Base-by-base conservation (phyloP, 2,329 filamentous ascomycete genomes). In the Seiridium cupressi region DNA sequence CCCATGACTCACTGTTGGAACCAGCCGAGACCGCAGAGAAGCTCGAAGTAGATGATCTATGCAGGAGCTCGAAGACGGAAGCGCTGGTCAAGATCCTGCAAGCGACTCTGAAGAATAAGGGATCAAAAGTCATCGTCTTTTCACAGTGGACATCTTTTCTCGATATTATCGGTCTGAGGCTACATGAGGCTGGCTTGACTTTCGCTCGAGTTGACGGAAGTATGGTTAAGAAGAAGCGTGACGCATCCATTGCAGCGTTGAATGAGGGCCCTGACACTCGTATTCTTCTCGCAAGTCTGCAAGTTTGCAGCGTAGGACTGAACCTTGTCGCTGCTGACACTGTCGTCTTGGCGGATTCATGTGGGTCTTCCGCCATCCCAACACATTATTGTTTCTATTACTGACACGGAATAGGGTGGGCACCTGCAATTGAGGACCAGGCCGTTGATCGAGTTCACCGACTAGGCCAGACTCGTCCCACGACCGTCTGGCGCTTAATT, bases 361-460 rank as follows among this genome's bases (percentile, higher is more conserved):
- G 83, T 82, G 71, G 72, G 79, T 73, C 38, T 42, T 54, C 2
- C 32, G 51, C 26, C 26, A 49, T 2, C 10, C 9, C 44, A n/a
- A 36, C 26, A 18, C 6, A 31, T n/a, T 9, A 13, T 47, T 3
- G 32, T 35, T 34, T 36, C 31, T 35, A 10, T 48, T 32, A 5
- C 55, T 57, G 55, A 57, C 34, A 36, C 10, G n/a, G 35, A 7
- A 34, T 13, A 76, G 80, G 92, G 93, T 97, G 93, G 90, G 92
- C 93, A 1, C 93, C 93, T 0, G 92, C 92, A 1, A 95, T 97
- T 59, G 93, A 97, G 73, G 92, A 96, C 66, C 93, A 97, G 72
- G 93, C 93, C 3, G 84, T 96, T 3, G 93, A 97, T 70, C 89
- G 93, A 4, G 92, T 97, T 5, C 91, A 97, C 71, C 84, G 93